A percentile compares a stretch with the other conserved stretches of the same genome.
These are phyloP conservation scores for Erysiphe pulchra DNA, from an alignment of 2,329 filamentous ascomycete species.

Conservation along the genomic window DNA sequence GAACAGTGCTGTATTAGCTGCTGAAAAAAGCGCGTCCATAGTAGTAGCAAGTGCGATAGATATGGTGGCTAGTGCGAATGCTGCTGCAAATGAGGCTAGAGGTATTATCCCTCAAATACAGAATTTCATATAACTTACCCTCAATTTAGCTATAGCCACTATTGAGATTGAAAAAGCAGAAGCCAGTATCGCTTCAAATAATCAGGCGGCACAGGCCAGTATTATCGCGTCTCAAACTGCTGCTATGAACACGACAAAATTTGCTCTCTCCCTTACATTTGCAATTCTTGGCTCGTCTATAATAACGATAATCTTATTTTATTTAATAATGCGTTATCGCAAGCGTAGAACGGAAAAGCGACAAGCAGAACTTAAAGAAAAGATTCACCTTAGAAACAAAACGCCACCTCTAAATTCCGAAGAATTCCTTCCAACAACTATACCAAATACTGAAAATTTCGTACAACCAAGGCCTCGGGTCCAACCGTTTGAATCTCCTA, in stretches of 20 bases:
- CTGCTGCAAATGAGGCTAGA: slow-evolving; percentile 1
- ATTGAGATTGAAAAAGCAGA: slow-evolving; percentile 3
- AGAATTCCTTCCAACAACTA: neutral
- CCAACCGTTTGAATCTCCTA: neutral
- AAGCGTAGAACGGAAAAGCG: slow-evolving; percentile 1
- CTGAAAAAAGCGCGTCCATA: slow-evolving; percentile 2
- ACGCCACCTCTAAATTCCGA: neutral
- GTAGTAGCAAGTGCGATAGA: neutral
- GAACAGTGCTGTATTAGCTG: slow-evolving; percentile 1
- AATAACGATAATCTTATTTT: slow-evolving; percentile 4
- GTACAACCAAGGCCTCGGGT: neutral
- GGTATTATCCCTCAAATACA: neutral
- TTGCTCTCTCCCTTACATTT: slow-evolving; percentile 6
- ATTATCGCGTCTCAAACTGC: slow-evolving; percentile 1
- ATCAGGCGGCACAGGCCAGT: slow-evolving; percentile 2
- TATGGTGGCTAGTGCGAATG: slow-evolving; percentile 2
- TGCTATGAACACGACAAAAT: slow-evolving; percentile 3
- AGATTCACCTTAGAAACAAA: slow-evolving; percentile 1
- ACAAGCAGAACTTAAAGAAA: slow-evolving; percentile 3
- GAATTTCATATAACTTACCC: neutral
- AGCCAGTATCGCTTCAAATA: slow-evolving; percentile 1
- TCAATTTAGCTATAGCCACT: slow-evolving; percentile 3
- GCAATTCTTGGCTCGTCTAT: slow-evolving; percentile 7
- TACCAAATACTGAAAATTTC: neutral
- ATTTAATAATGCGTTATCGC: slow-evolving; percentile 2